Base-by-base conservation (phyloP, 768 basidiomycete species). In the Cystobasidium ongulense region DNA sequence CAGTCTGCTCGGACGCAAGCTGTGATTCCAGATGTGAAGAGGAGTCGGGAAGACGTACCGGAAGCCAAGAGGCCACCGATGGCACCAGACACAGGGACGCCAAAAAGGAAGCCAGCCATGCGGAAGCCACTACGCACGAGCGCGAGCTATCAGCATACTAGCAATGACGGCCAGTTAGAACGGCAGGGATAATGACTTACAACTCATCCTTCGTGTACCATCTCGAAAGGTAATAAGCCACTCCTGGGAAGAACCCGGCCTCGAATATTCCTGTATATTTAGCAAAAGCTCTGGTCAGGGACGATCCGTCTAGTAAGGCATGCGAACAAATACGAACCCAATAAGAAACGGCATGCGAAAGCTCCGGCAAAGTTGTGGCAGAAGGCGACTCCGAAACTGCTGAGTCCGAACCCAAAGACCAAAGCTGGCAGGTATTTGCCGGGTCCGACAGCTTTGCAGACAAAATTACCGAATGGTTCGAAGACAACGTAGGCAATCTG, bases 121-220 rank as follows among this genome's bases (percentile, higher is more conserved):
- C 64, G 64, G 43, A 66, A 66, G 21, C 41, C 41, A 29, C 15
- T 17, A 1, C 27, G 35, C 25, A 1, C 5, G 18, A 13, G 15
- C 39, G 25, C 15, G 36, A 4, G 25, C 1, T 41, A 15, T 3
- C 17, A 1, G 7, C 39, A 8, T 18, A 11, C 3, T 15, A 1
- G 64, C 25, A 50, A 1, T 43, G 27, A 31, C 25, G 23, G 64
- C 5, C 17, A 7, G n/a, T n/a, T n/a, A n/a, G n/a, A n/a, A n/a
- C n/a, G n/a, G n/a, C n/a, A n/a, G n/a, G n/a, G n/a, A n/a, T n/a
- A n/a, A n/a, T n/a, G n/a, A n/a, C 53, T 54, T 11, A 54, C 53
- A 54, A 66, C 64, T 66, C 64, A 33, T 66, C 64, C 64, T 66
- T 66, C 36, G 41, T 66, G 64, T 66, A 66, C 25, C 41, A 66